Base-by-base conservation (phyloP, 768 basidiomycete genomes). In the Clavaria fumosa region DNA sequence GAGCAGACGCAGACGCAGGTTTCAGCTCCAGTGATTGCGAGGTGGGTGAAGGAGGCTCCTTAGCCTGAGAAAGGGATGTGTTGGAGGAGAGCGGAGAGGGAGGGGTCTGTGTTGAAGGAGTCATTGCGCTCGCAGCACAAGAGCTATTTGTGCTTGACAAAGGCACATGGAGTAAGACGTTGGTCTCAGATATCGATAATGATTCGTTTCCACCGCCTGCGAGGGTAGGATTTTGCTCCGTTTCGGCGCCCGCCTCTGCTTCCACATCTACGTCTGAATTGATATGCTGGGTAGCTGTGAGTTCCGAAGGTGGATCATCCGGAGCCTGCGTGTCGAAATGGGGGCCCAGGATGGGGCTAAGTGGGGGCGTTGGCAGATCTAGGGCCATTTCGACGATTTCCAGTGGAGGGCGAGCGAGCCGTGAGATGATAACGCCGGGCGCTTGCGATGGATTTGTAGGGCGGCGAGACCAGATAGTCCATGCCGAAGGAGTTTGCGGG, bases 381-480 rank as follows among this genome's bases (percentile, higher is more conserved):
- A 75, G 47, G n/a, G 79, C 79, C 12, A 60, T 58, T 30, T 67
- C 60, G 0, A 80, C 50, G 15, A 83, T 57, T 37, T 72, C 57
- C 2, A 59, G 60, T 20, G 81, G 79, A 3, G 81, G 81, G 24
- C 63, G 60, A 2, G 78, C 75, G 15, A 49, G 55, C 0, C 73
- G 65, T 1, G 79, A 80, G 19, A 84, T 76, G 45, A 83, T 80
- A 40, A 83, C 69, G 3, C 73, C 70, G 1, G 78, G 78, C 0
- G 80, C 81, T 31, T 56, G 52, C 3, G 67, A 58, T 0, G 81
- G 81, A 50, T 81, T 59, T 2, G 62, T 56, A 0, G 81, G 81
- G 18, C 78, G 69, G n/a, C 67, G 67, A 0, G 80, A 78, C 78
- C 78, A 83, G 24, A 84, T 69, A 4, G 72, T 76, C 58, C 70